These are phyloP conservation scores for Colletotrichum camelliae DNA, from an alignment of 2,329 filamentous ascomycete species.

Conservation along the genomic window DNA sequence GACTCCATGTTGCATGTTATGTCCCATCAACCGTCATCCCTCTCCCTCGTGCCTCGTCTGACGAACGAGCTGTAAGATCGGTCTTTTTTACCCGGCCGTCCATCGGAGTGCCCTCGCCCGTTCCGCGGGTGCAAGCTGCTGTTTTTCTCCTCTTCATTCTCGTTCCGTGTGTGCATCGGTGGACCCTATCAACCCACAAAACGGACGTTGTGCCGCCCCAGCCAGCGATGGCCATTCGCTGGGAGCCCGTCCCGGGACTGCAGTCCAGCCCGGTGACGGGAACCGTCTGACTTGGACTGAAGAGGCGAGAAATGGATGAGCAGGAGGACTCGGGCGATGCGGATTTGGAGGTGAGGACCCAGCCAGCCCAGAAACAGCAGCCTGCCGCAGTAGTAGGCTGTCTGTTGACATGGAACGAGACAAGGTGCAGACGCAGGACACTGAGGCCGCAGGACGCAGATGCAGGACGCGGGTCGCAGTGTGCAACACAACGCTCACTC, in stretches of 20 bases:
- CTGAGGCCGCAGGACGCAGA: neutral
- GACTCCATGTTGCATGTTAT: neutral
- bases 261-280: neutral
- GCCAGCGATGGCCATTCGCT: neutral
- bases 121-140: neutral
- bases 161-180: neutral
- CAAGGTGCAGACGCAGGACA: neutral
- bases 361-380: neutral
- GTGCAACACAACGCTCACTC: neutral
- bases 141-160: neutral
- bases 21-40: neutral
- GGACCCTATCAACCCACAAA: neutral
- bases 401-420: neutral
- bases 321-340: neutral
- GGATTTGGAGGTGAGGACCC: neutral
- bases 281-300: neutral
- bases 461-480: neutral
- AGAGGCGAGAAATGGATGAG: neutral
- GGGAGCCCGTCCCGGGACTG: neutral
- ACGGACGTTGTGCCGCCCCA: neutral
- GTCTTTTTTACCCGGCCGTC: conserved; percentile 8
- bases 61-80: neutral
- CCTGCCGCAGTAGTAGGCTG: neutral
- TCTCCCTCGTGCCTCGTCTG: neutral
- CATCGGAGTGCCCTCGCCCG: neutral